Conservation (phyloP, 148 eudicot genomes). For the Cornus florida region DNA sequence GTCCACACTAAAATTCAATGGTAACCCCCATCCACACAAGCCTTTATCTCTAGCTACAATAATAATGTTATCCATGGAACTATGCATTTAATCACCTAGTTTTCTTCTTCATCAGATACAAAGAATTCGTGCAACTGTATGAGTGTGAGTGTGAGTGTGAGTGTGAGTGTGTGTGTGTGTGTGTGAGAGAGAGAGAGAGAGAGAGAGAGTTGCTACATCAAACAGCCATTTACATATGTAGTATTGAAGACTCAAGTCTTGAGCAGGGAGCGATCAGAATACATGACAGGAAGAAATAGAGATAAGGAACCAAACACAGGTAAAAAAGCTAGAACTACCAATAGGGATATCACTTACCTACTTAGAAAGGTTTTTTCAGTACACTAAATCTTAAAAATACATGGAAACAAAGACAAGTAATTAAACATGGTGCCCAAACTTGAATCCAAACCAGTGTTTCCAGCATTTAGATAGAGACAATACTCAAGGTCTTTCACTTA, state of each 20-base stretch:
- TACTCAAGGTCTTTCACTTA: background rate
- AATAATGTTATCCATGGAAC: background rate
- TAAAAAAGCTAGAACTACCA: conserved; percentile 1
- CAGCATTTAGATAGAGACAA: background rate
- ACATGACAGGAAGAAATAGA: conserved; percentile 4
- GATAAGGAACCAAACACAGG: conserved; percentile 1
- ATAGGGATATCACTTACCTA: background rate
- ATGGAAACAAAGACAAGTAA: conserved; percentile 3
- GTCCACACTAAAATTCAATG: background rate
- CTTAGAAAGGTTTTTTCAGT: background rate
- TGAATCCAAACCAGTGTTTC: conserved; percentile 2
- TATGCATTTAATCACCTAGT: background rate
- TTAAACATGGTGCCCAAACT: background rate
- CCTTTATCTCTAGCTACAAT: background rate
- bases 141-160: background rate
- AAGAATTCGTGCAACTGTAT: background rate
- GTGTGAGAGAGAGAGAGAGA: background rate
- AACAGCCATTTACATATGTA: conserved; percentile 11
- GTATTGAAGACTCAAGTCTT: conserved; percentile 4
- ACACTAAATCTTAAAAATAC: background rate
- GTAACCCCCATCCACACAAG: background rate
- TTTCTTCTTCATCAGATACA: too few species aligned
- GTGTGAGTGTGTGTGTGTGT: background rate
- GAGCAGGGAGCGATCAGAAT: conserved; percentile 4
- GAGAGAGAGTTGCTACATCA: conserved; percentile 1